These are phyloP conservation scores for Suillus subaureus DNA, from an alignment of 768 basidiomycete genomes.

Conservation along the genomic window DNA sequence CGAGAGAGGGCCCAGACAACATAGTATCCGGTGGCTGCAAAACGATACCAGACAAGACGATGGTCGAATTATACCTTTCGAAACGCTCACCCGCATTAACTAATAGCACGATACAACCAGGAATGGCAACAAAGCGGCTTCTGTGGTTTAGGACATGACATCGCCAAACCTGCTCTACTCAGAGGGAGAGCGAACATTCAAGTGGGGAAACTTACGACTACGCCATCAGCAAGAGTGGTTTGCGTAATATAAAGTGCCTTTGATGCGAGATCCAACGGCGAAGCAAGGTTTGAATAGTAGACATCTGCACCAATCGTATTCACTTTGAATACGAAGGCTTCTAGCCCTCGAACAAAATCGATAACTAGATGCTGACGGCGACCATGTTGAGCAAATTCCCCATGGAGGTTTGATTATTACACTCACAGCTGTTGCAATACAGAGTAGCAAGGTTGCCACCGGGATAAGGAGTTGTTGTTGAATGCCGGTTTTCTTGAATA, in stretches of 20 bases:
- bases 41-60: background rate
- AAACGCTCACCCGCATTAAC: background rate
- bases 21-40: slow-evolving; percentile 1
- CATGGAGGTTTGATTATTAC: background rate
- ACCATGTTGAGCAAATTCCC: background rate
- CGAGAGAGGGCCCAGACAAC: slow-evolving; percentile 4
- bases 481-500: background rate
- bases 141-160: background rate
- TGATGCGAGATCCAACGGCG: slow-evolving; percentile 1
- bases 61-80: background rate
- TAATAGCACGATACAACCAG: background rate
- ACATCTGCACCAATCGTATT: background rate
- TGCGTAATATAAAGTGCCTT: slow-evolving; percentile 3
- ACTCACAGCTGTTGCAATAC: slow-evolving; percentile 4
- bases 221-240: slow-evolving; percentile 1
- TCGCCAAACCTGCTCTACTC: background rate
- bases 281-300: slow-evolving; percentile 3
- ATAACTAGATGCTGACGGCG: background rate
- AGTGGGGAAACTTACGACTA: background rate
- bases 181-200: background rate
- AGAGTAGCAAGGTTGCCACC: background rate
- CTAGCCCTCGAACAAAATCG: background rate
- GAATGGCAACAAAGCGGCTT: background rate
- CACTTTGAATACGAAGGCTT: background rate
- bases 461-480: slow-evolving; percentile 1